Percentiles rank a stretch among this genome's conserved stretches.
phyloP scores from a whole-genome alignment of 75 land plant genomes.

The Pseudotsuga menziesii region DNA sequence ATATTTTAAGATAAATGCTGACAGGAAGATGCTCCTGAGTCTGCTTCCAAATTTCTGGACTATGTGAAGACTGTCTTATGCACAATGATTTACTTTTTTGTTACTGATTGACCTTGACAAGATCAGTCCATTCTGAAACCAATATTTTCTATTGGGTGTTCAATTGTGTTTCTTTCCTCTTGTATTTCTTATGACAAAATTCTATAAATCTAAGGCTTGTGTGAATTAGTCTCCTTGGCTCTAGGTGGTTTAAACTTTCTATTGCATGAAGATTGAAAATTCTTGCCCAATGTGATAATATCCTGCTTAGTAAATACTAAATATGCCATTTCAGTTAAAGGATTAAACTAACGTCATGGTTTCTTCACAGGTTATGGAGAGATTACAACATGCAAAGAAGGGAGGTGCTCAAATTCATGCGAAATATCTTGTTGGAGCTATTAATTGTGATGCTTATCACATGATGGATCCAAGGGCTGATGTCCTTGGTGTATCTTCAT shows the following conservation, averaged over 20 bases:
- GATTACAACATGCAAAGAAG: constrained; percentile 90
- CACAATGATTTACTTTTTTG: too few relatives aligned
- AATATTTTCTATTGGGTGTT: neutral
- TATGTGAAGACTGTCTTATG: too few relatives aligned
- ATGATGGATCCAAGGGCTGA: constrained; percentile 92
- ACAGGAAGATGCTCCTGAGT: neutral
- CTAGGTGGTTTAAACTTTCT: neutral
- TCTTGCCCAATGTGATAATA: neutral
- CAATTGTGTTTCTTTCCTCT: neutral
- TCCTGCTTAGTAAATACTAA: neutral
- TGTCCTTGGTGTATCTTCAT: constrained; percentile 82
- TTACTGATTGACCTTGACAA: too few relatives aligned
- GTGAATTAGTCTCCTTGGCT: neutral
- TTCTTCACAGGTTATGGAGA: constrained; percentile 68
- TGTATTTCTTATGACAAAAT: neutral
- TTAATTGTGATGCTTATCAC: constrained; percentile 90
- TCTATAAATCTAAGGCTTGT: neutral
- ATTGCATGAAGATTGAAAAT: neutral
- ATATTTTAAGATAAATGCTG: neutral
- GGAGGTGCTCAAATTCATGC: constrained; percentile 77
- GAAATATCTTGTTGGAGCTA: constrained; percentile 83
- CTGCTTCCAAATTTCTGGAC: too few relatives aligned
- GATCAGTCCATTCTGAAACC: neutral
- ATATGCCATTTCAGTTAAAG: neutral
- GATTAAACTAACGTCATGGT: neutral